Percentiles rank a stretch among this genome's conserved stretches.
Evolutionary conservation across 176 grass and related monocot genomes (phyloP).

Genomic region (Eremochloa ophiuroides): DNA sequence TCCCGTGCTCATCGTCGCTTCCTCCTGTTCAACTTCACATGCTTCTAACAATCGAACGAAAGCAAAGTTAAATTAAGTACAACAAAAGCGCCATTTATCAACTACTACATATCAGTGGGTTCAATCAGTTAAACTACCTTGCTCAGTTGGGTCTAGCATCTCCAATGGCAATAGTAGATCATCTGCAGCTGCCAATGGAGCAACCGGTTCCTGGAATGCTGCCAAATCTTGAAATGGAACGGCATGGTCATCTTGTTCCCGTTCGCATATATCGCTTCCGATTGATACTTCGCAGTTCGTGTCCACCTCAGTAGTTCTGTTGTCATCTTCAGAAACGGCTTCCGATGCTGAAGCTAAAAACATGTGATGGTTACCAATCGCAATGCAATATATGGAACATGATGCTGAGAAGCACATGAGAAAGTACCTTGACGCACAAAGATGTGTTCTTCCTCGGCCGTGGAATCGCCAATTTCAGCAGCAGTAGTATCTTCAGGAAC

Average conservation of each 20-base stretch:
- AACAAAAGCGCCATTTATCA: background rate
- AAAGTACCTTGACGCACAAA: constrained; percentile 30
- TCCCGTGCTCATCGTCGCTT: background rate
- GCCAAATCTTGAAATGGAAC: constrained; percentile 31
- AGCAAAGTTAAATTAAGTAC: constrained; percentile 2
- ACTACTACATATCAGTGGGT: background rate
- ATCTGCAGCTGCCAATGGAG: constrained; percentile 9
- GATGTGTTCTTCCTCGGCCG: constrained; percentile 9
- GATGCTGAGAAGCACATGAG: background rate
- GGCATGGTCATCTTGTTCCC: constrained; percentile 34
- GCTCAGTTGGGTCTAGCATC: constrained; percentile 2
- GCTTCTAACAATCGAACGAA: background rate
- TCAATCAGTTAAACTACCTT: constrained; percentile 36
- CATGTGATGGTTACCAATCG: background rate
- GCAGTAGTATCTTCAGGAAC: constrained; percentile 15
- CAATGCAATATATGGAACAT: background rate
- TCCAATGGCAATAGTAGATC: constrained; percentile 25
- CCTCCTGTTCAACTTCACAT: constrained; percentile 18
- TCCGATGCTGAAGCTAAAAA: background rate
- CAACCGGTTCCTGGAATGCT: background rate
- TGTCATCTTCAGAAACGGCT: constrained; percentile 46
- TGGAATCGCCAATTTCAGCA: background rate
- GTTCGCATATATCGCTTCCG: constrained; percentile 74
- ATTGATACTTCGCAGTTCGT: constrained; percentile 61
- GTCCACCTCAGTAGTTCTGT: constrained; percentile 44